Evolutionary conservation across 2,329 filamentous ascomycete genomes (phyloP).

Genomic region (Cercospora canescens): DNA sequence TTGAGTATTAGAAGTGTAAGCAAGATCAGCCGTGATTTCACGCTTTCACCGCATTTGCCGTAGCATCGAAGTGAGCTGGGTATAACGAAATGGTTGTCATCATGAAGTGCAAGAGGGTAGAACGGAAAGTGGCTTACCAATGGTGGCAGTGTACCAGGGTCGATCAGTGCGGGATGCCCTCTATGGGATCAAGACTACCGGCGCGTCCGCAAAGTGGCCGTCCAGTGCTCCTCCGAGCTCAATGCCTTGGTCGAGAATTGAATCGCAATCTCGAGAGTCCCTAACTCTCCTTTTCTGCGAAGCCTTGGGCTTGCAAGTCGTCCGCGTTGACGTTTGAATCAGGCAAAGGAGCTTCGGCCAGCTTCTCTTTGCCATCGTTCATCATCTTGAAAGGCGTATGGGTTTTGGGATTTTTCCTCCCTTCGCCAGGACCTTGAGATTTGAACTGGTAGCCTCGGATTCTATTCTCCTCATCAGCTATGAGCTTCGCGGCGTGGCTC

Average conservation of each 20-base stretch:
- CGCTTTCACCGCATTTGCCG: slow-evolving; percentile 12
- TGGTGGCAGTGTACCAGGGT: neutral
- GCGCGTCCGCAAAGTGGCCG: neutral
- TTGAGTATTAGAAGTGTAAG: neutral
- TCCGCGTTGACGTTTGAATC: slow-evolving; percentile 50
- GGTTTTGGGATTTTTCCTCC: slow-evolving; percentile 72
- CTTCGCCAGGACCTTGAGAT: slow-evolving; percentile 63
- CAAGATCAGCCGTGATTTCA: slow-evolving; percentile 11
- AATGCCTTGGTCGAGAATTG: neutral
- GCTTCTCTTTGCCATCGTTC: slow-evolving; percentile 49
- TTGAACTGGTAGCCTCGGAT: slow-evolving; percentile 82
- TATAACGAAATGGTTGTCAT: slow-evolving; percentile 12
- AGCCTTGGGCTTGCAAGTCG: slow-evolving; percentile 50
- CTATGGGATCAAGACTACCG: neutral
- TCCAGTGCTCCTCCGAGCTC: neutral
- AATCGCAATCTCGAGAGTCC: neutral
- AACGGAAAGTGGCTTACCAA: neutral
- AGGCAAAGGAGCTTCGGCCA: slow-evolving; percentile 49
- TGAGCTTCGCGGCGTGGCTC: slow-evolving; percentile 1
- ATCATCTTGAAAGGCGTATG: slow-evolving; percentile 65
- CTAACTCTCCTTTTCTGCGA: slow-evolving; percentile 31
- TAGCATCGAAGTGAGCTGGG: slow-evolving; percentile 15
- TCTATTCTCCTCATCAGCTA: slow-evolving; percentile 37
- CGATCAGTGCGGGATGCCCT: neutral
- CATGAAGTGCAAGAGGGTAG: neutral